Evolutionary conservation across 192 early-diverging fungal genomes (phyloP).

Genomic region (Linderina pennispora): DNA sequence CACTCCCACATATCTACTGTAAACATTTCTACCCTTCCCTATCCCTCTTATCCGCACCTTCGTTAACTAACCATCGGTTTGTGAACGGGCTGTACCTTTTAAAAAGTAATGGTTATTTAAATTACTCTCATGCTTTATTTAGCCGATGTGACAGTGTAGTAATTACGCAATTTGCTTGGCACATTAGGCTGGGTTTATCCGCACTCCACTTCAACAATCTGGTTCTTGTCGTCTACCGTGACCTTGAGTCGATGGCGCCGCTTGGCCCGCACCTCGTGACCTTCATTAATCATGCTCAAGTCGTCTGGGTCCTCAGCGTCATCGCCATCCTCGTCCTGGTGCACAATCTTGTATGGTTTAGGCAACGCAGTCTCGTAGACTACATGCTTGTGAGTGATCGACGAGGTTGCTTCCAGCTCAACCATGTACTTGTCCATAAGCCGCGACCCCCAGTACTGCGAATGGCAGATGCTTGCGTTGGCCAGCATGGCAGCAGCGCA

Average conservation of each 20-base stretch:
- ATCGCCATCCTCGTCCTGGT: conserved; percentile 33
- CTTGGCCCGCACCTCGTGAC: conserved; percentile 34
- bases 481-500: not conserved
- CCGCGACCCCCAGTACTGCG: conserved; percentile 28
- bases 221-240: conserved; percentile 38
- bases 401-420: conserved; percentile 20
- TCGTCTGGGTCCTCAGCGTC: conserved; percentile 37
- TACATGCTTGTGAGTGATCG: conserved; percentile 25
- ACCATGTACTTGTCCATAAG: conserved; percentile 31
- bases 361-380: conserved; percentile 37
- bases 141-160: too few relatives aligned
- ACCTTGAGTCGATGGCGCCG: conserved; percentile 29
- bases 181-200: conserved; percentile 14
- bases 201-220: conserved; percentile 31
- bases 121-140: too few relatives aligned
- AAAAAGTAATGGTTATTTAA: too few relatives aligned
- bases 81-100: not conserved
- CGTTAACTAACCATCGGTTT: not conserved
- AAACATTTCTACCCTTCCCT: not conserved
- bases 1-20: too few relatives aligned
- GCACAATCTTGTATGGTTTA: conserved; percentile 43
- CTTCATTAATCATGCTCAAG: conserved; percentile 32
- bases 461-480: conserved; percentile 26
- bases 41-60: too few relatives aligned
- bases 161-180: too few relatives aligned